Evolutionary conservation across 257 asterid species (phyloP), one percentile per base, ranked within the genome.

Genomic region (Paulownia fortunei): DNA sequence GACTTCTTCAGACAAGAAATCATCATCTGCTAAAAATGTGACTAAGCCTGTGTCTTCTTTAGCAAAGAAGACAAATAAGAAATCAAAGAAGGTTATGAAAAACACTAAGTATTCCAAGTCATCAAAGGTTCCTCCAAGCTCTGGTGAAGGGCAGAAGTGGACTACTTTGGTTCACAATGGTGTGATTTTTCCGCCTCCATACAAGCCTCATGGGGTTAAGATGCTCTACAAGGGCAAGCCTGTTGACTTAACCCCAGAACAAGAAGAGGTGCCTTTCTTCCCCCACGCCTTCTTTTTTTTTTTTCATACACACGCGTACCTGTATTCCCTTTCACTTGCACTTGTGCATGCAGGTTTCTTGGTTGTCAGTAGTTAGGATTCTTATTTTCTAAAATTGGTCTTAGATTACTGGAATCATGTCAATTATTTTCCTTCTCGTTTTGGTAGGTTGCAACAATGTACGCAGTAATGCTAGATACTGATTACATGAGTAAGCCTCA

Each of bases 61-160:
- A 19, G 44, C 83, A 26, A 91, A 86, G 77, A 88, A 82, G 80
- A 73, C 81, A 42, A 77, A 76, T 84, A 86, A 76, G 79, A 89
- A 88, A 49, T 81, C 88, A 15, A 89, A 85, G 76, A 92, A 89
- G 83, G 44, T 91, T 74, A 70, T 79, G 69, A 94, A 92, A 74
- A 85, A 67, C 52, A 80, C 97, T 6, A 82, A 86, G 75, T 94
- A 86, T 81, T 87, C 97, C 12, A 91, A 86, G 86, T 89, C 99
- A 39, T 95, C 96, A 15, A 95, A 79, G 85, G 83, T 91, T 73
- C 90, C 85, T 74, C 98, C 99, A 16, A 73, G 96, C 83, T 96
- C 97, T 78, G 99, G 99, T 69, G 99, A 91, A 72, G 98, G 97
- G 83, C 92, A 93, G 87, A 96, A 96, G 87, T 96, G 99, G 99